Base-by-base conservation (phyloP, 1,284 basidiomycete species). In the Cutaneotrichosporon sp. region DNA sequence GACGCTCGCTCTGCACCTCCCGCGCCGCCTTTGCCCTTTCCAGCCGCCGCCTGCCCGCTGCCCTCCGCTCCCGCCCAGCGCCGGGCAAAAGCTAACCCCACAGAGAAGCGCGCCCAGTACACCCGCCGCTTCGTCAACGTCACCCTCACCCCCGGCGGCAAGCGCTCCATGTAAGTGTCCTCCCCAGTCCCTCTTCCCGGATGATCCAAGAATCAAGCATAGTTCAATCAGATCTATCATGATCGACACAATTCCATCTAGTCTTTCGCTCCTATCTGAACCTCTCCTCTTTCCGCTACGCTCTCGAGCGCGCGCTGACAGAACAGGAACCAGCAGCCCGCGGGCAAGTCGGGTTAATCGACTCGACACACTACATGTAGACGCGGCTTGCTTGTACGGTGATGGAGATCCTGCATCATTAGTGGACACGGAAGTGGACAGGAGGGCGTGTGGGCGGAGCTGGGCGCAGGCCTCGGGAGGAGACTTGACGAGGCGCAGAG, bases 211-310 rank as follows among this genome's bases (percentile, higher is more conserved):
- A 79, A 42, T 42, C 38, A 42, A 3, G 38, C 38, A 42, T 42
- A 42, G 38, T 42, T 42, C 38, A 42, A 42, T 42, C 38, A 42
- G 38, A 42, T 1, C 18, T 89, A 89, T 91, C 89, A 75, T 80
- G 80, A 80, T 91, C 89, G 89, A 87, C 86, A 84, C 82, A 49
- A 56, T 49, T 46, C 29, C 87, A 90, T 89, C 88, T 86, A 80
- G 90, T 92, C 89, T 91, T 91, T 90, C 89, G 89, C 89, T 90
- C 89, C 88, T 89, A 89, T 91, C 90, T 92, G 89, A 92, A 80
- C 69, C 72, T 49, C 55, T 27, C 31, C 50, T 49, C 27, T 52
- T 47, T 65, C 58, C 56, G 54, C 45, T 60, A 29, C 52, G 46
- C 7, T 8, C 16, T 18, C 27, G 27, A 34, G 18, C n/a, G 16